Percentiles rank a stretch among this genome's conserved stretches.
These are phyloP conservation scores for Asterionellopsis glacialis DNA, from an alignment of 108 stramenopile species.

Conservation along the genomic window DNA sequence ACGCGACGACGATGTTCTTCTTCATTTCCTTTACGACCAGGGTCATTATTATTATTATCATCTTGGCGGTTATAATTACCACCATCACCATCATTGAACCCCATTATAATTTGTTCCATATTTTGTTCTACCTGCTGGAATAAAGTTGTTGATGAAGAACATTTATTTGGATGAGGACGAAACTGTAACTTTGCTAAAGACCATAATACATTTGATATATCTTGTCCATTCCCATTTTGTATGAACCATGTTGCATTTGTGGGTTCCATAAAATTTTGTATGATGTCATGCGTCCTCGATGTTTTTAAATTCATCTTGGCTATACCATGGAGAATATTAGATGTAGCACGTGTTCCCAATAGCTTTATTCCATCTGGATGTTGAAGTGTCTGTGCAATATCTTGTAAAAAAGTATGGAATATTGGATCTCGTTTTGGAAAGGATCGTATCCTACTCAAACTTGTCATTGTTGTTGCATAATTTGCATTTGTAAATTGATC, in stretches of 20 bases:
- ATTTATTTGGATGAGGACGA: no score
- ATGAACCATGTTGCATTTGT: neutral
- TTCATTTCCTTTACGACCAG: no score
- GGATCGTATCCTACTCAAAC: slow-evolving; percentile 9
- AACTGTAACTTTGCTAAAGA: slow-evolving; percentile 10
- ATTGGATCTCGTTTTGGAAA: slow-evolving; percentile 5
- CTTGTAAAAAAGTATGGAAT: slow-evolving; percentile 3
- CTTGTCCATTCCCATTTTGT: neutral
- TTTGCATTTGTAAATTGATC: slow-evolving; percentile 5
- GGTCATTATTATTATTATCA: neutral
- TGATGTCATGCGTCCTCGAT: neutral
- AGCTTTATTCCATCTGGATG: neutral
- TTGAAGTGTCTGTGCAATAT: neutral
- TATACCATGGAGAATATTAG: slow-evolving; percentile 10
- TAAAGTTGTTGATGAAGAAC: no score
- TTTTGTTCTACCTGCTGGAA: no score
- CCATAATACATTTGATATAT: slow-evolving; percentile 5
- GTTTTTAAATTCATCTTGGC: slow-evolving; percentile 6
- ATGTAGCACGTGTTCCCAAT: slow-evolving; percentile 4
- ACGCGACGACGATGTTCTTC: no score
- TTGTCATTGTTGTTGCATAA: slow-evolving; percentile 12
- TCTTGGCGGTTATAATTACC: neutral
- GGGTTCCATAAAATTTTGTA: no score
- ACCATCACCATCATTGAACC: neutral
- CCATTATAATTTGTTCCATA: neutral